Evolutionary conservation across 805 yeast genomes (phyloP).

Genomic region (Wickerhamiella nectarea): DNA sequence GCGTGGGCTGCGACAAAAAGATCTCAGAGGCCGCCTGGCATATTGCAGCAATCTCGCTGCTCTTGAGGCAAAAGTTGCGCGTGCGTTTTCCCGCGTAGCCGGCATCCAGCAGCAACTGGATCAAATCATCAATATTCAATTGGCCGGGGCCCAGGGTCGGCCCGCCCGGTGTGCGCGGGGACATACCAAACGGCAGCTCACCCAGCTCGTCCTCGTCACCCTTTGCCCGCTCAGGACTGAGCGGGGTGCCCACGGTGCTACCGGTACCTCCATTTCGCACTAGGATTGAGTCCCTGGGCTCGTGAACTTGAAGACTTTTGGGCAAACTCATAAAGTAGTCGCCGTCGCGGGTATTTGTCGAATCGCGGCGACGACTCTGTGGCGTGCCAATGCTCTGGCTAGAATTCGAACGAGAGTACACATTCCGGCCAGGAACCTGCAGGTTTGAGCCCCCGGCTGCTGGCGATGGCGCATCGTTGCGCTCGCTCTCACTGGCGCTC

Average conservation of each 20-base stretch:
- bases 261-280: conserved; percentile 20
- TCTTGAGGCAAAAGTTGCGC: conserved; percentile 70
- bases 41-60: conserved; percentile 73
- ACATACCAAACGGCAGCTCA: conserved; percentile 20
- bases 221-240: neutral
- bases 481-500: conserved; percentile 5
- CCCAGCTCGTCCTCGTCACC: neutral
- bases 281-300: conserved; percentile 63
- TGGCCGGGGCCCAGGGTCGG: conserved; percentile 22
- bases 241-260: conserved; percentile 1
- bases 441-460: neutral
- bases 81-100: conserved; percentile 94
- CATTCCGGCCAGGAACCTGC: conserved; percentile 13
- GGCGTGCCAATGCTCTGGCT: conserved; percentile 1
- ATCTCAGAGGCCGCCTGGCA: conserved; percentile 84
- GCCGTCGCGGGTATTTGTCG: conserved; percentile 22
- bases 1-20: conserved; percentile 77
- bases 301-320: conserved; percentile 43
- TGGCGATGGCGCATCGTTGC: neutral
- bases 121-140: conserved; percentile 68
- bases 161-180: conserved; percentile 20
- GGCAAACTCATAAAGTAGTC: conserved; percentile 20
- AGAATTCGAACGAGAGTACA: conserved; percentile 12
- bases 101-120: conserved; percentile 83
- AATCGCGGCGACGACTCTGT: conserved; percentile 1